phyloP scores from a whole-genome alignment of 2,329 filamentous ascomycete genomes.

The Didymella lethalis region DNA sequence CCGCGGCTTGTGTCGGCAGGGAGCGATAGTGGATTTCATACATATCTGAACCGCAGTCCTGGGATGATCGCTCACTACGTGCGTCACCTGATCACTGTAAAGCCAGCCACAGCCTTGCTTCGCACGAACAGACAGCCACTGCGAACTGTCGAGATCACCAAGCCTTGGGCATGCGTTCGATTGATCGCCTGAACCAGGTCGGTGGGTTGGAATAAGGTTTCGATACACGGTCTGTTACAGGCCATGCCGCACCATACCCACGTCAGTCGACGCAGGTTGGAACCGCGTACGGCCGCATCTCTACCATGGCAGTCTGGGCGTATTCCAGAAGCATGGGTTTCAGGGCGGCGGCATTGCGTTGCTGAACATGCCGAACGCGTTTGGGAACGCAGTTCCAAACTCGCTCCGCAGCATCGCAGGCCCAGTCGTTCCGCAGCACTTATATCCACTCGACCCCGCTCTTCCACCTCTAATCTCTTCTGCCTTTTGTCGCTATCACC shows the following conservation, averaged over 20 bases:
- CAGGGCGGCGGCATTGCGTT: constrained; percentile 15
- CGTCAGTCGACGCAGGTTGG: constrained; percentile 1
- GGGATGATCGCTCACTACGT: constrained; percentile 18
- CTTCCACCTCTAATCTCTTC: constrained; percentile 5
- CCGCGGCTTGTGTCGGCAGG: neutral
- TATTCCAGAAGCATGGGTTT: constrained; percentile 20
- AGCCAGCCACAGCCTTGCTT: constrained; percentile 10
- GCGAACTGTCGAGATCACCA: neutral
- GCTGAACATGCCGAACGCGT: constrained; percentile 16
- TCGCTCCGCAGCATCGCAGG: constrained; percentile 6
- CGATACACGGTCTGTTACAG: constrained; percentile 17
- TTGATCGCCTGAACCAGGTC: constrained; percentile 7
- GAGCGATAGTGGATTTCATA: constrained; percentile 1
- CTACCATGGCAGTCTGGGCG: neutral
- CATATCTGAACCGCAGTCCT: constrained; percentile 8
- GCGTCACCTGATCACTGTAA: neutral
- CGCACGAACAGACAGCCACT: constrained; percentile 9
- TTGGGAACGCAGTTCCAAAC: constrained; percentile 11
- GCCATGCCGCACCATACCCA: constrained; percentile 18
- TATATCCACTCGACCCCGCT: constrained; percentile 18
- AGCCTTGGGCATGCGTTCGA: constrained; percentile 18
- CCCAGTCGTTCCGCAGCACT: constrained; percentile 7
- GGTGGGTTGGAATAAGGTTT: constrained; percentile 19
- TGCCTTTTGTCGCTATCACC: neutral
- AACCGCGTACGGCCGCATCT: constrained; percentile 8